Evolutionary conservation across 805 yeast genomes (phyloP), one percentile per base, ranked within the genome.

Genomic region (Cyberlindnera meyerae): DNA sequence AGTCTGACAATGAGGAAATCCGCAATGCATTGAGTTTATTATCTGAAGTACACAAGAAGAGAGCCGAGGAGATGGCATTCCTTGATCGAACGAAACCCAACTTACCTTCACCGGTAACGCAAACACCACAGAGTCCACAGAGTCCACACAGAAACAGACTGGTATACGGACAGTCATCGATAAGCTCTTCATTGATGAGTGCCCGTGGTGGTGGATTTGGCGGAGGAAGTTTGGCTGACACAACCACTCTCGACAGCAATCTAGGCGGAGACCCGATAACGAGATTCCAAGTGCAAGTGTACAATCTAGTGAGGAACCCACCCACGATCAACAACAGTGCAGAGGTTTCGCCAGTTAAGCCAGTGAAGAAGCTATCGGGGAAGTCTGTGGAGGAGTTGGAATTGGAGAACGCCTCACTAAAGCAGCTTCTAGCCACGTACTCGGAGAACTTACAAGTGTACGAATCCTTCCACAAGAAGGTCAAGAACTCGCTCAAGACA

Each of bases 21-120:
- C 47, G 47, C 24, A 35, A 41, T 9, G 63, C 64, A 1, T 37
- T 66, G 14, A 39, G 39, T 14, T 44, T 62, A 2, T 40, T 66
- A 20, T 56, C 57, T 9, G 45, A 45, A 8, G 61, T 58, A 29
- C 56, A 62, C 31, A 20, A 34, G 4, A 36, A 42, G 11, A 47
- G 67, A n/a, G 51, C 68, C 1, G 44, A 48, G 20, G 65, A 61
- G 31, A 43, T 64, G 18, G 24, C 16, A 2, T 3, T 28, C 4
- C 12, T 28, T 7, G 33, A 29, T 11, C 31, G 24, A 14, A 31
- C 22, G 18, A 39, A 33, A 22, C 33, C 37, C 3, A 32, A 27
- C 18, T 33, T 37, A 4, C 28, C 24, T 9, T 27, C 34, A 17
- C 13, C 22, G 9, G 12, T 15, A 14, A 8, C 39, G 12, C 8